A percentile compares a stretch with the other conserved stretches of the same genome.
Conservation (phyloP, 148 eudicot species). For the Rhododendron ovatum region DNA sequence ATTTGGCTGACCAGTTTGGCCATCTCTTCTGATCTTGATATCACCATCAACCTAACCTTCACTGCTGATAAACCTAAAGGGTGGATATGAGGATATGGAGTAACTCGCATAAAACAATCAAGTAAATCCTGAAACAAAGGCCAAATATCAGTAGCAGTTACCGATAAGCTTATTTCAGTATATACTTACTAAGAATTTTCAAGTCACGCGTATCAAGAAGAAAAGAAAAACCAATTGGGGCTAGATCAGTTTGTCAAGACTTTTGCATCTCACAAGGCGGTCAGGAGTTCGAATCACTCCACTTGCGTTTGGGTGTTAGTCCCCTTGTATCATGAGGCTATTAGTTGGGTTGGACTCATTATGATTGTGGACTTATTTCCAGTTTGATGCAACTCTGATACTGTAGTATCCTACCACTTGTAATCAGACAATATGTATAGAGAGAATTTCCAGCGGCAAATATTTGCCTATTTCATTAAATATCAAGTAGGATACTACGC, state of each 20-base stretch:
- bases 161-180: neutral
- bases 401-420: too few relatives aligned
- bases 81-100: neutral
- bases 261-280: neutral
- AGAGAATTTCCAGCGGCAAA: neutral
- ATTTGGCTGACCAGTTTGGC: conserved; percentile 20
- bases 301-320: too few relatives aligned
- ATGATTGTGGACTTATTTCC: too few relatives aligned
- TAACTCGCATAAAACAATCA: neutral
- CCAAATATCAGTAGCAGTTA: neutral
- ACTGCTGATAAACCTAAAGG: neutral
- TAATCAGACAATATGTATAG: too few relatives aligned
- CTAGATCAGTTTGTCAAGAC: neutral
- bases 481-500: neutral
- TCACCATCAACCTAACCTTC: neutral
- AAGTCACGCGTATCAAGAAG: neutral
- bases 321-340: neutral
- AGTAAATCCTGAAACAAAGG: neutral
- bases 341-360: neutral
- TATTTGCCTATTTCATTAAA: too few relatives aligned
- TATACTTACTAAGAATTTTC: neutral
- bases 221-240: neutral
- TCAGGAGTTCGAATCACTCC: neutral
- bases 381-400: too few relatives aligned
- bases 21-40: conserved; percentile 10